Base-by-base conservation (phyloP, 345 rosid species). In the Capsella bursapastoris region DNA sequence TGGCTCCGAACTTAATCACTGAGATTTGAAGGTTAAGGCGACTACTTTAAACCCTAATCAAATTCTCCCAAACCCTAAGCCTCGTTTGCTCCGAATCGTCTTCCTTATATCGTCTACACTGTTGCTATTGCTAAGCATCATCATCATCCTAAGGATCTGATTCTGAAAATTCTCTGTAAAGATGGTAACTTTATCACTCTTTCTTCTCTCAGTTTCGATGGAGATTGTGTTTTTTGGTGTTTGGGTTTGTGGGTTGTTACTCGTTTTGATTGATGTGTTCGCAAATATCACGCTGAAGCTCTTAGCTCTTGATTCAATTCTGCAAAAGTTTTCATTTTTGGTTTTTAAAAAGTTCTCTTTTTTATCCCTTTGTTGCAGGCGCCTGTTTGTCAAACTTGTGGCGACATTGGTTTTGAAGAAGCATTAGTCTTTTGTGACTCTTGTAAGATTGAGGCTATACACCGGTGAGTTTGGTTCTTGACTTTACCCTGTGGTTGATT, bases 401-500 rank as follows among this genome's bases (percentile, higher is more conserved):
- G 64, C 0, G 64, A 37, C 64, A 9, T 16, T 6, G 64, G 64
- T 16, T 59, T 59, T 13, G 47, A 37, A 16, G 64, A 59, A 59
- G 29, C 31, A 37, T 7, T 59, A 0, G 15, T 59, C 0, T 16
- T 9, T 37, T 59, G 64, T 37, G 64, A 37, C 4, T 59, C 9
- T 59, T 37, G 64, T 9, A 59, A 37, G 47, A 37, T 37, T 38
- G 9, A 35, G 13, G 47, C 47, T 59, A 11, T 38, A 18, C 64
- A 59, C 15, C 64, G 64, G 64, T 75, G 31, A 76, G 80, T 65
- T 47, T 4, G 3, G 32, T 48, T 56, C 55, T 49, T 32, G 8
- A 22, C 15, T 32, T 37, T 44, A 14, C 31, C 32, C 2, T 38
- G n/a, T 55, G 12, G 16, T 51, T 5, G 15, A 57, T 59, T 43